Conservation (phyloP, 192 early-diverging fungal species). For the Linnemannia exigua region DNA sequence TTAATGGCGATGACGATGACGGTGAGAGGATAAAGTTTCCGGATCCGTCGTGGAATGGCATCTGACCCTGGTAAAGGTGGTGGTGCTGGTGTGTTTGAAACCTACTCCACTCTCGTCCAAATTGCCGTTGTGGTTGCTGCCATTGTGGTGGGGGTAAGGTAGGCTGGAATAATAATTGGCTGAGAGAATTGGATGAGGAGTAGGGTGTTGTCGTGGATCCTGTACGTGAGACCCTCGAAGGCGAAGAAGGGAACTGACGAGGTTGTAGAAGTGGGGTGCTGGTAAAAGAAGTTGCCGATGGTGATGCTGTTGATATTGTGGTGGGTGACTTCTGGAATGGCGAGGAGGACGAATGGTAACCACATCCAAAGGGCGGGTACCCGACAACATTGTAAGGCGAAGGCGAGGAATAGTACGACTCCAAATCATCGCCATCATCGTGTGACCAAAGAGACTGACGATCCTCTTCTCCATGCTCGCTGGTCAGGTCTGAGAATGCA, state of each 20-base stretch:
- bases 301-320: background rate
- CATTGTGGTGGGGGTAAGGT: background rate
- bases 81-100: background rate
- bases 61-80: conserved; percentile 15
- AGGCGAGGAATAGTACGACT: background rate
- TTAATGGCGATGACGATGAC: background rate
- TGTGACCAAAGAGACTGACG: conserved; percentile 27
- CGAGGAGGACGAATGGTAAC: background rate
- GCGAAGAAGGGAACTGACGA: background rate
- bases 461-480: conserved; percentile 12
- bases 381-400: background rate
- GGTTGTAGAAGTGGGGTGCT: background rate
- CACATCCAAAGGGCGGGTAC: background rate
- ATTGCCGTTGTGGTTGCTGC: background rate
- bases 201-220: background rate
- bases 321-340: background rate
- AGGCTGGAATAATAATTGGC: background rate
- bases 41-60: conserved; percentile 50
- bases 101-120: background rate
- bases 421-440: conserved; percentile 15
- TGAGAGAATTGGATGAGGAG: background rate
- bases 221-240: background rate
- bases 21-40: conserved; percentile 22
- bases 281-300: background rate
- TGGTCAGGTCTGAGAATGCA: conserved; percentile 22